Conservation (phyloP, 768 basidiomycete species). For the Lentinula boryana region DNA sequence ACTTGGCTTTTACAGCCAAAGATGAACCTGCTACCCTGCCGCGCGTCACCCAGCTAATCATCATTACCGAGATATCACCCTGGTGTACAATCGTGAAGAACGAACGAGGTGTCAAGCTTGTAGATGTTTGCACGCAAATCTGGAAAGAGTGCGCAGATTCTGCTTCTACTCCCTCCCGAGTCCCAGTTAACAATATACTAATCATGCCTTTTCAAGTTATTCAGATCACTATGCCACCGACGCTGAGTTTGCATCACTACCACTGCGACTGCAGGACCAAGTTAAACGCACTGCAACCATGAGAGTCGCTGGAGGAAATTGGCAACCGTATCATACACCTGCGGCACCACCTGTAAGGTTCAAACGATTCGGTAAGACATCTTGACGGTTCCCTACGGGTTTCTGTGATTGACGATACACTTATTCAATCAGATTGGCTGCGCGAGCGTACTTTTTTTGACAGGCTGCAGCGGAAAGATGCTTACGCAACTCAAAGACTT, state of each 20-base stretch:
- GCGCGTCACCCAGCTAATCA: conserved; percentile 50
- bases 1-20: conserved; percentile 45
- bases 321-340: conserved; percentile 43
- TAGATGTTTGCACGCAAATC: conserved; percentile 65
- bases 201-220: conserved; percentile 40
- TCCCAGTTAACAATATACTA: conserved; percentile 6
- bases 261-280: conserved; percentile 63
- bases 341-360: conserved; percentile 42
- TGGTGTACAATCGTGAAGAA: conserved; percentile 79
- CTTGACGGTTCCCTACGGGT: not conserved
- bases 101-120: conserved; percentile 67
- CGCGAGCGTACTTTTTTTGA: conserved; percentile 72
- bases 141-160: conserved; percentile 63
- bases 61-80: conserved; percentile 57
- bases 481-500: conserved; percentile 51
- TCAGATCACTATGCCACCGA: conserved; percentile 64
- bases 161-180: not conserved
- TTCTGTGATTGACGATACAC: not conserved
- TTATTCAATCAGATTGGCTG: conserved; percentile 56
- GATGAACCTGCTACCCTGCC: conserved; percentile 69
- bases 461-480: conserved; percentile 51
- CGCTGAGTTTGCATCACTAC: conserved; percentile 53
- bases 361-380: conserved; percentile 55
- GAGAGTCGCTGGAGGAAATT: conserved; percentile 19
- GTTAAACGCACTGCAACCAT: conserved; percentile 55